Percentiles rank a stretch among this genome's conserved stretches.
Conservation (phyloP, 768 basidiomycete genomes). For the Mrakia hoshinonis region DNA sequence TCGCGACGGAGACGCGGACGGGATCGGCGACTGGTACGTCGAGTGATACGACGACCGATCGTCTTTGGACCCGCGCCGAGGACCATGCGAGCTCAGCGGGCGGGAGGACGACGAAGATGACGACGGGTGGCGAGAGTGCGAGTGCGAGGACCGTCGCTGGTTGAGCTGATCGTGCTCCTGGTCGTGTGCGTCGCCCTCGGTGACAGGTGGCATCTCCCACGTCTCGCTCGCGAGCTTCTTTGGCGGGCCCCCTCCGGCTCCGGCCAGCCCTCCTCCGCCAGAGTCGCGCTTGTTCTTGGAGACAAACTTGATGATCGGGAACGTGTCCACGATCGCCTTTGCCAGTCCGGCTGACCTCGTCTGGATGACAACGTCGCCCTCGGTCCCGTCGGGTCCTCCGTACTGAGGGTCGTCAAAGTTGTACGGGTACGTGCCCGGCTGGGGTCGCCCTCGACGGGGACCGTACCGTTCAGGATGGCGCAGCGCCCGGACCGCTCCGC, state of each 20-base stretch:
- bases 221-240: background rate
- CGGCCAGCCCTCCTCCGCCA: background rate
- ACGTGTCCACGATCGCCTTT: slow-evolving; percentile 88
- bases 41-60: background rate
- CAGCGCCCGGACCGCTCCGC: slow-evolving; percentile 66
- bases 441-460: slow-evolving; percentile 45
- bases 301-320: slow-evolving; percentile 84
- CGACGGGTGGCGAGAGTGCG: background rate
- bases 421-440: slow-evolving; percentile 11
- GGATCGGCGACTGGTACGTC: background rate
- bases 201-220: background rate
- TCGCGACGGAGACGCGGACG: background rate
- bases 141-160: background rate
- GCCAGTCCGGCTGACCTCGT: slow-evolving; percentile 76
- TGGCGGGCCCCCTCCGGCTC: background rate
- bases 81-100: background rate
- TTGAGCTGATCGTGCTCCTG: background rate
- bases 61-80: background rate
- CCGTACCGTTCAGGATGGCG: slow-evolving; percentile 89
- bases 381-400: slow-evolving; percentile 39
- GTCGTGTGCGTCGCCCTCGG: background rate
- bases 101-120: background rate
- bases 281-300: background rate
- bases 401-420: slow-evolving; percentile 24
- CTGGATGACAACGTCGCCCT: slow-evolving; percentile 47